phyloP scores from a whole-genome alignment of 129 eudicot species.

The Logfia minima region DNA sequence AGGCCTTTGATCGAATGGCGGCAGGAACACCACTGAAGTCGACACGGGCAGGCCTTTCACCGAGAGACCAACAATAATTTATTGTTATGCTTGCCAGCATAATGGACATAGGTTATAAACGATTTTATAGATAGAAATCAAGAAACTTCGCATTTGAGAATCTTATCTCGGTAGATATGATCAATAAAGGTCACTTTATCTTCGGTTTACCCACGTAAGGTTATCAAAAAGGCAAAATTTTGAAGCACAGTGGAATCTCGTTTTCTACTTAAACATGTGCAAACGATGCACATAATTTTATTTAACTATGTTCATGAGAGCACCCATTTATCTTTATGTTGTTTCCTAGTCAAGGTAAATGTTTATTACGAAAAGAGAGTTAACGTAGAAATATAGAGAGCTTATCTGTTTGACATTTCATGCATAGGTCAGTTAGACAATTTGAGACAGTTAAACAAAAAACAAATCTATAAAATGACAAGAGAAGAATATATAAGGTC shows the following conservation, averaged over 20 bases:
- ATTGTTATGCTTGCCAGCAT: too few species aligned
- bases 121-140: too few species aligned
- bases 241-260: not conserved
- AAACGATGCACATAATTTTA: not conserved
- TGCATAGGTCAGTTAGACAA: too few species aligned
- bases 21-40: too few species aligned
- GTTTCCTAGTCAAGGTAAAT: not conserved
- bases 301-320: not conserved
- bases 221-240: not conserved
- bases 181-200: too few species aligned
- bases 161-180: too few species aligned
- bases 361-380: not conserved
- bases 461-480: not conserved
- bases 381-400: not conserved
- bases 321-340: constrained; percentile 4
- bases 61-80: too few species aligned
- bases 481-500: not conserved
- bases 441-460: not conserved
- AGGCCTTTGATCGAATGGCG: too few species aligned
- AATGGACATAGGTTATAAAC: too few species aligned
- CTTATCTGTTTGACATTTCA: not conserved
- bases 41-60: too few species aligned
- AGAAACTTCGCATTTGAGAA: too few species aligned
- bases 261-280: not conserved
- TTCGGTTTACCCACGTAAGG: too few species aligned